Evolutionary conservation across 345 rosid genomes (phyloP).

Genomic region (Erucastrum elatum): DNA sequence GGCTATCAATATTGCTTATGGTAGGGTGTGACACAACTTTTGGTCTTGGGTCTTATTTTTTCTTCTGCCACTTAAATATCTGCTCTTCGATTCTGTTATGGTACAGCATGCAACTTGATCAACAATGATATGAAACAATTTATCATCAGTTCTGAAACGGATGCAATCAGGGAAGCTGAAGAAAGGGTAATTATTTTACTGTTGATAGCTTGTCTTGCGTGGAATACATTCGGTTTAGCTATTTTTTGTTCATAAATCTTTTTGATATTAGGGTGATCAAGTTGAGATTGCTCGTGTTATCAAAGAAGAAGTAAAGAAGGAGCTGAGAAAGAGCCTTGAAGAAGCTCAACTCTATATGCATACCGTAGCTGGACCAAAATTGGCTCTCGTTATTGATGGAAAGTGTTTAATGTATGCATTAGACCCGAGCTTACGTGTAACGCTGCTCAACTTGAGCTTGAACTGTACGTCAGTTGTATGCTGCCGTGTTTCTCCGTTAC

Average conservation of each 20-base stretch:
- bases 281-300: slow-evolving; percentile 86
- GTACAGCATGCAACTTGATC: slow-evolving; percentile 95
- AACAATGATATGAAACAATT: slow-evolving; percentile 97
- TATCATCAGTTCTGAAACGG: slow-evolving; percentile 89
- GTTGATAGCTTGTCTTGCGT: slow-evolving; percentile 10
- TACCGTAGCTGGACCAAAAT: slow-evolving; percentile 69
- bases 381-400: slow-evolving; percentile 90
- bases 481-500: slow-evolving; percentile 98
- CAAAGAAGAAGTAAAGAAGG: slow-evolving; percentile 79
- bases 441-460: slow-evolving; percentile 87
- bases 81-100: slow-evolving; percentile 30
- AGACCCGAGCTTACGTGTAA: slow-evolving; percentile 83
- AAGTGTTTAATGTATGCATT: slow-evolving; percentile 96
- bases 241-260: neutral
- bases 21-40: slow-evolving; percentile 43
- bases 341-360: slow-evolving; percentile 70
- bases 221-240: slow-evolving; percentile 5
- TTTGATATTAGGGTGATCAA: slow-evolving; percentile 74
- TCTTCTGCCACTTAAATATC: slow-evolving; percentile 17
- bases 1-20: slow-evolving; percentile 97
- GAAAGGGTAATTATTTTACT: slow-evolving; percentile 61
- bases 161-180: slow-evolving; percentile 84
- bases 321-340: slow-evolving; percentile 73
- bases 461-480: slow-evolving; percentile 96
- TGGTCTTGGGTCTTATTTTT: slow-evolving; percentile 19